A percentile compares a stretch with the other conserved stretches of the same genome.
These are phyloP conservation scores for Lentinula boryana DNA, from an alignment of 768 basidiomycete genomes.

Conservation along the genomic window DNA sequence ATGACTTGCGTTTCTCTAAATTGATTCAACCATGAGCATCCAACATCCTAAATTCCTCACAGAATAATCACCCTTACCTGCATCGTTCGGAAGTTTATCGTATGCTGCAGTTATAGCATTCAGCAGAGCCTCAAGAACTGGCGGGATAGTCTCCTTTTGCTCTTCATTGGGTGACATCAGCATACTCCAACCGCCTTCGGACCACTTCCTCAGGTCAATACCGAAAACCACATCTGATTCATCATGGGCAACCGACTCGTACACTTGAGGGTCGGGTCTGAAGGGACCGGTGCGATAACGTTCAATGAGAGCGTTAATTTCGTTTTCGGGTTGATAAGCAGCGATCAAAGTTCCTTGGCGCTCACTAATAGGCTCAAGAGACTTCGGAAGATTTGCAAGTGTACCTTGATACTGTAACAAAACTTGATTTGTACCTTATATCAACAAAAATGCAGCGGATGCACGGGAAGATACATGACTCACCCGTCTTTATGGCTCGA, in stretches of 20 bases:
- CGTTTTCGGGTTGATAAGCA: conserved; percentile 84
- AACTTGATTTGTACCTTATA: conserved; percentile 34
- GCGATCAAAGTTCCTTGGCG: conserved; percentile 72
- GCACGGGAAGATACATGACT: conserved; percentile 8
- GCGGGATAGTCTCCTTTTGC: conserved; percentile 63
- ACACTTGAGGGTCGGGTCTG: conserved; percentile 78
- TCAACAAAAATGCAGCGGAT: background rate
- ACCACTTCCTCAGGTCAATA: conserved; percentile 87
- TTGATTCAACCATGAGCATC: background rate
- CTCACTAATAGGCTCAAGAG: conserved; percentile 58
- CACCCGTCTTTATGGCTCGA: conserved; percentile 79
- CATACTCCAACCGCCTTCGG: conserved; percentile 72
- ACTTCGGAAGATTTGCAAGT: conserved; percentile 63
- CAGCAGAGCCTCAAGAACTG: conserved; percentile 66
- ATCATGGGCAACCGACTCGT: conserved; percentile 79
- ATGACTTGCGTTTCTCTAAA: conserved; percentile 77
- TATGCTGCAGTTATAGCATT: conserved; percentile 61
- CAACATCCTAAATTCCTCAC: background rate
- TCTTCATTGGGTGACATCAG: conserved; percentile 45
- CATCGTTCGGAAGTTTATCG: conserved; percentile 49
- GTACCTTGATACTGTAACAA: conserved; percentile 86
- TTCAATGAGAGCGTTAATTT: conserved; percentile 83
- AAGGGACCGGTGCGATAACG: conserved; percentile 92
- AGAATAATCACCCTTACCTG: conserved; percentile 37
- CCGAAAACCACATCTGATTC: conserved; percentile 87